These are phyloP conservation scores for Neonectria magnoliae DNA, from an alignment of 2,329 filamentous ascomycete genomes.

Conservation along the genomic window DNA sequence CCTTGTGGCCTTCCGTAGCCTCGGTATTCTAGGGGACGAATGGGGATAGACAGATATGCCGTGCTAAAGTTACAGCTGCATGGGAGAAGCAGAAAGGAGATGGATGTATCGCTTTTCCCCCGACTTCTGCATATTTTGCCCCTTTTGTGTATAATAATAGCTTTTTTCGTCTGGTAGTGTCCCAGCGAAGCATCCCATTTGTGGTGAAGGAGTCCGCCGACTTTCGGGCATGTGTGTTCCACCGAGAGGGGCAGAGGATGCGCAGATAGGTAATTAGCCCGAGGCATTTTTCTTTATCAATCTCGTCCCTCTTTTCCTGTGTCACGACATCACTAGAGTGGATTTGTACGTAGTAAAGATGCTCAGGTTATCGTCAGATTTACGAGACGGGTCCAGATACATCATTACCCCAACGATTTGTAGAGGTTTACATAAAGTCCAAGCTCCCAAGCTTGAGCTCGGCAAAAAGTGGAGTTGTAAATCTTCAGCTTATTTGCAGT, in stretches of 20 bases:
- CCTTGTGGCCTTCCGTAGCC: conserved; percentile 9
- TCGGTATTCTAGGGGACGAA: conserved; percentile 8
- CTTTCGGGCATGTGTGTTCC: conserved; percentile 1
- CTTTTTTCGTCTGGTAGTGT: not conserved
- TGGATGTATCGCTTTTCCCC: not conserved
- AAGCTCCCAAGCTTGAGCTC: not conserved
- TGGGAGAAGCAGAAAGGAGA: not conserved
- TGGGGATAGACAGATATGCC: not conserved
- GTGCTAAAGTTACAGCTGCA: not conserved
- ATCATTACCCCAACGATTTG: not conserved
- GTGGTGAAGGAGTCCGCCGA: conserved; percentile 15
- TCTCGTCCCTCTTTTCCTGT: conserved; percentile 4
- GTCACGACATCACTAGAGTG: not conserved
- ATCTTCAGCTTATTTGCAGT: not conserved
- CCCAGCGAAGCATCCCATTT: no score
- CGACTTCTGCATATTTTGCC: not conserved
- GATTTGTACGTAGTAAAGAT: not conserved
- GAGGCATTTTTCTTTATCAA: not conserved
- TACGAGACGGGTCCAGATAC: not conserved
- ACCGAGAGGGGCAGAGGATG: not conserved
- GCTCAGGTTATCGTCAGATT: not conserved
- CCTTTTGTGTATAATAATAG: not conserved
- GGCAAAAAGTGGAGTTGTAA: not conserved
- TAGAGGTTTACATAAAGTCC: not conserved
- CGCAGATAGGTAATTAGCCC: not conserved